These are phyloP conservation scores for Biscutella laevigata DNA, from an alignment of 441 rosid species.

Conservation along the genomic window DNA sequence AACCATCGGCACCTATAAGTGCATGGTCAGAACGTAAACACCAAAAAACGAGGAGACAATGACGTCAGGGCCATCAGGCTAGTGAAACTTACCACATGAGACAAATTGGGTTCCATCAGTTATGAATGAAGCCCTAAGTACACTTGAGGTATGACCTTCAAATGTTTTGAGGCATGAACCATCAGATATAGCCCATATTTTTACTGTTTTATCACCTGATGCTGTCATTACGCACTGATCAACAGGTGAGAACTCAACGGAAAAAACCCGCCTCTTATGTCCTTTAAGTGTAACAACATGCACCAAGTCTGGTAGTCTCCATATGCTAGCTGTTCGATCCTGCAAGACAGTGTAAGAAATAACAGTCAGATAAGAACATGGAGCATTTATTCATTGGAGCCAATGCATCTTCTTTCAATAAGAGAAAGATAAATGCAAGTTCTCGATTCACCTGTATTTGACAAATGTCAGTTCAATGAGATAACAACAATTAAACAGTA, in stretches of 20 bases:
- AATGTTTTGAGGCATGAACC: slow-evolving; percentile 95
- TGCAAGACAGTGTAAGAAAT: slow-evolving; percentile 28
- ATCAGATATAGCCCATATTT: slow-evolving; percentile 84
- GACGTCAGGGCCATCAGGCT: not conserved
- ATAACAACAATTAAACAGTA: not conserved
- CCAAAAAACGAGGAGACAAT: not conserved
- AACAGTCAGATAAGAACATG: slow-evolving; percentile 5
- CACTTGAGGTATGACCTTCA: slow-evolving; percentile 93
- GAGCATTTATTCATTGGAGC: not conserved
- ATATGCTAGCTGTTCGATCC: slow-evolving; percentile 94
- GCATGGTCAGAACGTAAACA: slow-evolving; percentile 12
- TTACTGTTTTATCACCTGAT: slow-evolving; percentile 88
- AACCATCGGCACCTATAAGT: slow-evolving; percentile 78
- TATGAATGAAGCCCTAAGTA: slow-evolving; percentile 76
- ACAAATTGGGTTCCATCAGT: slow-evolving; percentile 85
- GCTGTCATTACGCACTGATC: slow-evolving; percentile 95
- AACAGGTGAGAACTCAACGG: slow-evolving; percentile 90
- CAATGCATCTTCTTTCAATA: not conserved
- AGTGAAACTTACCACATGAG: slow-evolving; percentile 66
- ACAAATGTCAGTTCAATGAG: slow-evolving; percentile 2
- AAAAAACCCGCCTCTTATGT: slow-evolving; percentile 92
- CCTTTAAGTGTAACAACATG: slow-evolving; percentile 69
- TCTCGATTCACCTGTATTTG: not conserved
- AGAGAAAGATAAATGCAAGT: not conserved
- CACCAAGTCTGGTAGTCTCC: slow-evolving; percentile 88